phyloP scores from a whole-genome alignment of 2,329 filamentous ascomycete genomes.

The Didymella pinodella region DNA sequence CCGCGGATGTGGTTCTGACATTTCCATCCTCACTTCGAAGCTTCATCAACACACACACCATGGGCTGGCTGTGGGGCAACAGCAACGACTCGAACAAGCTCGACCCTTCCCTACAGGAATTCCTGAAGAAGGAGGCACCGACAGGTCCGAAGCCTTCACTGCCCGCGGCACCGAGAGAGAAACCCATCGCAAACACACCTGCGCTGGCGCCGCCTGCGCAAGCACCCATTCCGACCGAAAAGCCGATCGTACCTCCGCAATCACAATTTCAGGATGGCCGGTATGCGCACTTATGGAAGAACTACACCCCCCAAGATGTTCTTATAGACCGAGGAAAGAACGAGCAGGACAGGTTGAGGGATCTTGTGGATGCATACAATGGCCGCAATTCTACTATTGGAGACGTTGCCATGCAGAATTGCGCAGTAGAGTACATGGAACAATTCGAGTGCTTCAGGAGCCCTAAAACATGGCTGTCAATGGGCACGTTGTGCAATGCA shows the following conservation, averaged over 20 bases:
- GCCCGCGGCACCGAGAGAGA: constrained; percentile 41
- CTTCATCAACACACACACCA: constrained; percentile 38
- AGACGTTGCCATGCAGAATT: constrained; percentile 88
- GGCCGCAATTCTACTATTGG: constrained; percentile 80
- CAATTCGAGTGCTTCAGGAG: constrained; percentile 82
- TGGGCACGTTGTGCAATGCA: constrained; percentile 79
- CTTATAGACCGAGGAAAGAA: constrained; percentile 74
- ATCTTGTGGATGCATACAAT: constrained; percentile 85
- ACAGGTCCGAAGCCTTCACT: constrained; percentile 64
- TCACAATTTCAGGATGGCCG: constrained; percentile 74
- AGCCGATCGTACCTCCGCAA: constrained; percentile 56
- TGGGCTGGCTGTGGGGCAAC: constrained; percentile 71
- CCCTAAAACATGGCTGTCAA: constrained; percentile 69
- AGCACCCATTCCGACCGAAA: constrained; percentile 23
- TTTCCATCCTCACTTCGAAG: neutral
- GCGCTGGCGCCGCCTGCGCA: constrained; percentile 9
- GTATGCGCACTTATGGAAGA: constrained; percentile 91
- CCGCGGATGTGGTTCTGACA: constrained; percentile 7
- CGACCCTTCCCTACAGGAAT: constrained; percentile 83
- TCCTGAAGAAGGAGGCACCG: constrained; percentile 82
- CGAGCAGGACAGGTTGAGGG: constrained; percentile 80
- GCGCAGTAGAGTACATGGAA: constrained; percentile 82
- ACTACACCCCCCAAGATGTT: constrained; percentile 76
- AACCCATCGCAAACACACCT: constrained; percentile 27
- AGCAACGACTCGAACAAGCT: constrained; percentile 67